Base-by-base conservation (phyloP, 2,329 filamentous ascomycete genomes). In the Lachnellula willkommii region DNA sequence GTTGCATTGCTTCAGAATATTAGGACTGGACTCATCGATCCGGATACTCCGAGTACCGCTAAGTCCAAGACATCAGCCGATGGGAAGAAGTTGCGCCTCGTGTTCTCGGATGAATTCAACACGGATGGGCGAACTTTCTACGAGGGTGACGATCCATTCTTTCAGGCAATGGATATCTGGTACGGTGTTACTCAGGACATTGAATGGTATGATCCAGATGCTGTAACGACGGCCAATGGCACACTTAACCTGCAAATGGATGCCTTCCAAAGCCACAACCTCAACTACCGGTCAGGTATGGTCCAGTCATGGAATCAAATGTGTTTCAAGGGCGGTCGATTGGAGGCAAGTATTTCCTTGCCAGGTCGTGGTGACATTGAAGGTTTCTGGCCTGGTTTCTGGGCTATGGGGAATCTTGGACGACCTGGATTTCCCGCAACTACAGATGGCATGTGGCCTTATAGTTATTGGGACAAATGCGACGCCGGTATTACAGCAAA, bases 321-420 rank as follows among this genome's bases (percentile, higher is more conserved):
- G 53, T 88, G 86, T 70, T 89, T 88, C 73, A 88, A 86, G 58
- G 84, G 85, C 35, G 86, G 86, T 3, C 79, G 85, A 48, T 67
- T 89, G 14, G 86, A 89, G 71, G 84, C 84, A 20, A 86, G 83
- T 65, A 82, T 89, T 52, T 89, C 85, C 4, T 74, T 89, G 5
- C 86, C 86, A 14, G 86, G 85, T 15, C 72, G 76, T 47, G 86
- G 85, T 47, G 83, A 88, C 60, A 79, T 82, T 14, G 77, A 82
- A 54, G 86, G 86, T 55, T 86, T 89, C 71, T 89, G 86, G 86
- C 86, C 86, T 43, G 86, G 86, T 70, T 87, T 88, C 70, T 89
- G 86, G 86, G 77, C 84, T 0, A 88, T 89, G 83, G 86, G 86
- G 4, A 89, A 89, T 65, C 76, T 89, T 22, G 86, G 82, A 39